These are phyloP conservation scores for Penicillium sp. DNA, from an alignment of 2,329 filamentous ascomycete species.

Conservation along the genomic window DNA sequence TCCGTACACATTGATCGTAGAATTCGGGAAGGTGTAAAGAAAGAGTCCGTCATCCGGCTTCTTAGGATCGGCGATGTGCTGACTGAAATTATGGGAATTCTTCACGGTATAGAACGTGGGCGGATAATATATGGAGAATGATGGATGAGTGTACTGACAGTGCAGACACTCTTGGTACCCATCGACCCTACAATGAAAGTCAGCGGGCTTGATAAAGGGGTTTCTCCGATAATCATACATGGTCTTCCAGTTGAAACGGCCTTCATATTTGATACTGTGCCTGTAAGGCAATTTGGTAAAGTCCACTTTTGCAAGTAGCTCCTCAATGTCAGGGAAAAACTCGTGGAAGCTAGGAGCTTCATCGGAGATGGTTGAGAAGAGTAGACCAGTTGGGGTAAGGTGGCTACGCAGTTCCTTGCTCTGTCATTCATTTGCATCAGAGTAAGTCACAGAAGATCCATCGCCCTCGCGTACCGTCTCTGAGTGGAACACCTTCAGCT, in stretches of 20 bases:
- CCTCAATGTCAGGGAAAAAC: constrained; percentile 54
- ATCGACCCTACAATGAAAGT: constrained; percentile 45
- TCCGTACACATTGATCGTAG: constrained; percentile 56
- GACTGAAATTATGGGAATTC: constrained; percentile 56
- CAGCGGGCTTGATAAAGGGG: no score
- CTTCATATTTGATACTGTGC: constrained; percentile 55
- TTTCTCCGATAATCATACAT: constrained; percentile 39
- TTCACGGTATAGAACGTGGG: constrained; percentile 56
- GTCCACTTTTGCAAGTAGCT: constrained; percentile 50
- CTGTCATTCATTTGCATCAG: constrained; percentile 5
- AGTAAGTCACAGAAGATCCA: not conserved
- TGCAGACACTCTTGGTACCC: constrained; percentile 60
- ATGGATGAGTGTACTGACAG: constrained; percentile 58
- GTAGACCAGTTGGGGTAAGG: constrained; percentile 52
- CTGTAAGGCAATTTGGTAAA: constrained; percentile 55
- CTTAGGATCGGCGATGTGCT: constrained; percentile 55
- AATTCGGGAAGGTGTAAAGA: constrained; percentile 58
- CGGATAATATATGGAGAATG: constrained; percentile 55
- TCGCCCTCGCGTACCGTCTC: constrained; percentile 28
- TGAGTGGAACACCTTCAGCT: constrained; percentile 41
- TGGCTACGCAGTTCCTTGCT: constrained; percentile 31
- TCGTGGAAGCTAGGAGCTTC: constrained; percentile 51
- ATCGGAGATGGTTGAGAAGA: constrained; percentile 53
- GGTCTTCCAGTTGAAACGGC: constrained; percentile 60
- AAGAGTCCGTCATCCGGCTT: constrained; percentile 56